These are phyloP conservation scores for Ampelomyces quisqualis DNA, from an alignment of 2,329 filamentous ascomycete genomes.

Conservation along the genomic window DNA sequence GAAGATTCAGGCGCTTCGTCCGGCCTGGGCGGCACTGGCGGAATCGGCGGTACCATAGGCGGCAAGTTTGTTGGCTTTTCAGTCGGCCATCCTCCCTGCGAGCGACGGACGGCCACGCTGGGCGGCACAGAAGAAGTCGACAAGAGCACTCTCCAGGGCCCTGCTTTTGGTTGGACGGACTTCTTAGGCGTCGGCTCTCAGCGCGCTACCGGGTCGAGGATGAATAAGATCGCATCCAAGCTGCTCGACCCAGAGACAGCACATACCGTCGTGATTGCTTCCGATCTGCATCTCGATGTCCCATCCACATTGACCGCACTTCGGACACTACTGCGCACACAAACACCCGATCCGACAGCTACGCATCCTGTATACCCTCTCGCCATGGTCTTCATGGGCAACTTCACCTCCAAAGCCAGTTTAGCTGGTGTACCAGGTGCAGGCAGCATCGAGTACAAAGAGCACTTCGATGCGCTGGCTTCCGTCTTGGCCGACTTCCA, in stretches of 20 bases:
- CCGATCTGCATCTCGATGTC: conserved; percentile 83
- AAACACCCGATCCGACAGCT: conserved; percentile 59
- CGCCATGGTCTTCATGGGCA: conserved; percentile 80
- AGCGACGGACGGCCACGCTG: conserved; percentile 76
- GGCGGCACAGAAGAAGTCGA: conserved; percentile 61
- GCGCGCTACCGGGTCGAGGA: conserved; percentile 75
- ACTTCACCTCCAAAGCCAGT: conserved; percentile 66
- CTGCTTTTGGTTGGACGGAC: conserved; percentile 88
- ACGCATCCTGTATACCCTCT: conserved; percentile 65
- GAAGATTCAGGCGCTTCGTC: conserved; percentile 68
- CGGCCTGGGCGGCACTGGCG: conserved; percentile 69
- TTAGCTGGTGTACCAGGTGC: conserved; percentile 66
- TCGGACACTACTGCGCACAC: conserved; percentile 72
- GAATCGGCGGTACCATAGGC: conserved; percentile 87
- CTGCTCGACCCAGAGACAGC: conserved; percentile 53
- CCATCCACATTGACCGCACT: conserved; percentile 80
- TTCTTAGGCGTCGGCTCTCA: conserved; percentile 91
- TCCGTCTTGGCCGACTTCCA: conserved; percentile 81
- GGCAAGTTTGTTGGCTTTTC: conserved; percentile 89
- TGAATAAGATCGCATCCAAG: conserved; percentile 76
- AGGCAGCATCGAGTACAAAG: conserved; percentile 94
- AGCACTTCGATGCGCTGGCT: conserved; percentile 87
- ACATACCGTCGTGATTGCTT: conserved; percentile 69
- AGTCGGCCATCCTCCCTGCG: conserved; percentile 86
- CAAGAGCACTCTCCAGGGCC: conserved; percentile 40